These are phyloP conservation scores for Juncus effusus DNA, from an alignment of 176 grass and related monocot genomes.

Conservation along the genomic window DNA sequence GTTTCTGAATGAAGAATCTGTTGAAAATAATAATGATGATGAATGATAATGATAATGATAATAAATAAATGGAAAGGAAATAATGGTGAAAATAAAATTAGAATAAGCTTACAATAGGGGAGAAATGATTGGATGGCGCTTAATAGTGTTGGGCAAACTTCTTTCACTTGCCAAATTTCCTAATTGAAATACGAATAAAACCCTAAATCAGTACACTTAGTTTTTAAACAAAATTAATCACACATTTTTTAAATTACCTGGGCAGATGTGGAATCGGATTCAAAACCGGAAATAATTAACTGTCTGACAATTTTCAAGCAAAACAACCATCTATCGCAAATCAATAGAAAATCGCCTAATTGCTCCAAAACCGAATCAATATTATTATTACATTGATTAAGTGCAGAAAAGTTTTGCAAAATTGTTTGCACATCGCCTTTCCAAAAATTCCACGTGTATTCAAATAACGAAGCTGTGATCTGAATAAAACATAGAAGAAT, in stretches of 20 bases:
- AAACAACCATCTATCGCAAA: constrained; percentile 81
- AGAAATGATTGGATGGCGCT: constrained; percentile 86
- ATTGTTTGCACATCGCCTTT: constrained; percentile 82
- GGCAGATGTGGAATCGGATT: constrained; percentile 78
- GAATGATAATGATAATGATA: neutral
- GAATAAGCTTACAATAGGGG: constrained; percentile 72
- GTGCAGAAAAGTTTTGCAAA: constrained; percentile 84
- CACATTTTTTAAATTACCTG: constrained; percentile 57
- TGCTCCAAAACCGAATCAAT: constrained; percentile 64
- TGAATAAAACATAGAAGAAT: constrained; percentile 19
- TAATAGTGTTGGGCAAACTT: constrained; percentile 93
- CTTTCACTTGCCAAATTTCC: constrained; percentile 93
- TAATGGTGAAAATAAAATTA: neutral
- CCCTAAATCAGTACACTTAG: constrained; percentile 24
- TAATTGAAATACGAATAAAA: constrained; percentile 34
- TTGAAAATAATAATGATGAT: constrained; percentile 8
- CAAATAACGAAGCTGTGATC: constrained; percentile 91
- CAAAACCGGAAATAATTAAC: constrained; percentile 80
- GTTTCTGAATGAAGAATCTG: constrained; percentile 76
- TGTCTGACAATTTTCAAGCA: constrained; percentile 84
- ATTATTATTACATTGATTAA: constrained; percentile 55
- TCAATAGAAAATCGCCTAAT: constrained; percentile 62
- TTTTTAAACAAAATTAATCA: no score
- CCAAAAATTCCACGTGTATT: constrained; percentile 97
- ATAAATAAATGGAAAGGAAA: neutral